phyloP scores from a whole-genome alignment of 495 filamentous ascomycete genomes.

The Aspergillus steynii region DNA sequence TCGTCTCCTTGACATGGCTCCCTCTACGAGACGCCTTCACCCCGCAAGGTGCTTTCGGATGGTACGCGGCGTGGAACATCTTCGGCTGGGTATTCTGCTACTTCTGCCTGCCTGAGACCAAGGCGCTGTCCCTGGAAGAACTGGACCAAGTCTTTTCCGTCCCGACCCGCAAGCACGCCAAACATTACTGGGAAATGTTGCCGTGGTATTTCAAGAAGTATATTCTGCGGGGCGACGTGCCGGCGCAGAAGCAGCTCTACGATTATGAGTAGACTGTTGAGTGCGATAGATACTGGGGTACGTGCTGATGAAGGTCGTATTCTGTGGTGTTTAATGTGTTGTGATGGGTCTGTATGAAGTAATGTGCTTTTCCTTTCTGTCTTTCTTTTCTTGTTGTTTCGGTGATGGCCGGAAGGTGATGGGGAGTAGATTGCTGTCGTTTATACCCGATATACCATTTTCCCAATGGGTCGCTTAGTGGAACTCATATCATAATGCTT shows the following conservation, averaged over 20 bases:
- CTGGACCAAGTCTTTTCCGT: conserved; percentile 47
- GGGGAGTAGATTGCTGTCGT: not conserved
- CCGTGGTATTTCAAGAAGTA: conserved; percentile 52
- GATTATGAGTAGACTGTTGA: conserved; percentile 19
- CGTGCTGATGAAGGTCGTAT: not conserved
- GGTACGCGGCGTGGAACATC: conserved; percentile 54
- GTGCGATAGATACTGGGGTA: not conserved
- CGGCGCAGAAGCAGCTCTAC: conserved; percentile 24
- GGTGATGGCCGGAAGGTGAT: not conserved
- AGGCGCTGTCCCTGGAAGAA: conserved; percentile 45
- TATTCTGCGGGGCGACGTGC: conserved; percentile 27
- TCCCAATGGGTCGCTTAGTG: not conserved
- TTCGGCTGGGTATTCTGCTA: conserved; percentile 38
- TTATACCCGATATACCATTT: not conserved
- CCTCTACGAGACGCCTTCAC: conserved; percentile 52
- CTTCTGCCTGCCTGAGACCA: conserved; percentile 48
- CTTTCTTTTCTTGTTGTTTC: not conserved
- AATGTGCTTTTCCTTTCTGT: not conserved
- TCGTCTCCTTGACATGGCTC: conserved; percentile 69
- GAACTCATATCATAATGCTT: not conserved
- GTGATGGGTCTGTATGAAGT: not conserved
- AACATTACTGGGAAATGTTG: conserved; percentile 39
- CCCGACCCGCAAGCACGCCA: conserved; percentile 40
- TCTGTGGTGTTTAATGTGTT: not conserved
- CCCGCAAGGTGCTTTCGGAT: conserved; percentile 61